A percentile compares a stretch with the other conserved stretches of the same genome.
Evolutionary conservation across 495 filamentous ascomycete species (phyloP).

Genomic region (Annulohypoxylon moriforme): DNA sequence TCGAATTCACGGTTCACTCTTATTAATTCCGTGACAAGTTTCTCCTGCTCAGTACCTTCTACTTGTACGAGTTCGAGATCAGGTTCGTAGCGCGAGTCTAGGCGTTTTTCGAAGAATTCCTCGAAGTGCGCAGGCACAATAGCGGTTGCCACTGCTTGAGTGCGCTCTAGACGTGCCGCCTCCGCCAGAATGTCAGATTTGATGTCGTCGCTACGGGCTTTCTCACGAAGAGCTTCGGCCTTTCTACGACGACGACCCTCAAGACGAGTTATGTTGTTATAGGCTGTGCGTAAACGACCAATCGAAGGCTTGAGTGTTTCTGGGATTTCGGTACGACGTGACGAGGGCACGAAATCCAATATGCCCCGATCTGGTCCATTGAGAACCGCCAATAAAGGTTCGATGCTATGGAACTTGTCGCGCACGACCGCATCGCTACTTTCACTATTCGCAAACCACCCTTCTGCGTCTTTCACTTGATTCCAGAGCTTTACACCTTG

Average conservation of each 20-base stretch:
- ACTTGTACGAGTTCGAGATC: conserved; percentile 75
- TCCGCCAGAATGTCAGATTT: conserved; percentile 83
- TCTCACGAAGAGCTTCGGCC: conserved; percentile 78
- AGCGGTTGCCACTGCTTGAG: conserved; percentile 78
- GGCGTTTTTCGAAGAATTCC: conserved; percentile 83
- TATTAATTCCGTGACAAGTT: conserved; percentile 71
- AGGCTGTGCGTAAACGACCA: conserved; percentile 73
- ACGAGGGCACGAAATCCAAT: conserved; percentile 89
- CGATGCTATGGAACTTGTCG: conserved; percentile 79
- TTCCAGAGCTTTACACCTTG: conserved; percentile 80
- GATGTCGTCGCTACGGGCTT: conserved; percentile 88
- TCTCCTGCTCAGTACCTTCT: conserved; percentile 82
- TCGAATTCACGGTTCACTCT: conserved; percentile 84
- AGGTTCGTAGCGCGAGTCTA: conserved; percentile 77
- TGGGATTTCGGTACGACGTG: conserved; percentile 78
- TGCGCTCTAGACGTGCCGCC: conserved; percentile 84
- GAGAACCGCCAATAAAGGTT: conserved; percentile 77
- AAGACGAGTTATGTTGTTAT: conserved; percentile 85
- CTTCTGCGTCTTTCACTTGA: conserved; percentile 81
- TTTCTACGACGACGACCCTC: conserved; percentile 81
- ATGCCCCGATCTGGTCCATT: conserved; percentile 81
- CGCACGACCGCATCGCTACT: conserved; percentile 85
- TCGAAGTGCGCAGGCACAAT: conserved; percentile 92
- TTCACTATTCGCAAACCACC: conserved; percentile 86
- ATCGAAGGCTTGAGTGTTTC: conserved; percentile 83